Conservation (phyloP, 1,139 yeast species). For the Yamadazyma siamensis region DNA sequence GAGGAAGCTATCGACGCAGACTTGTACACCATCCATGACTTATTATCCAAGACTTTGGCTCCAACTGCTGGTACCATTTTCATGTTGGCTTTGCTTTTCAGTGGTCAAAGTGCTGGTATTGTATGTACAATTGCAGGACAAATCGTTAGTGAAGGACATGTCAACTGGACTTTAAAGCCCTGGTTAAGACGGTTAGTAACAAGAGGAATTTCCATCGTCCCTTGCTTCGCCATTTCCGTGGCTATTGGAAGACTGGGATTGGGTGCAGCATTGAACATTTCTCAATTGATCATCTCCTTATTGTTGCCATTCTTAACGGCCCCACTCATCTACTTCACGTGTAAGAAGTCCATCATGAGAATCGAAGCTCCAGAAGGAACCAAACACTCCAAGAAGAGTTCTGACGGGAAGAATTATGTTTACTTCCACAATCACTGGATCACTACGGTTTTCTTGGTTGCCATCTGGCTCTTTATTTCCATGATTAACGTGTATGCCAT, state of each 20-base stretch:
- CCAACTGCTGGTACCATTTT: conserved; percentile 71
- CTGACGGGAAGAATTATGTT: conserved; percentile 21
- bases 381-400: conserved; percentile 9
- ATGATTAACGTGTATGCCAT: conserved; percentile 68
- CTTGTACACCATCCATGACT: conserved; percentile 66
- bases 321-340: conserved; percentile 74
- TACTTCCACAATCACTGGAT: conserved; percentile 64
- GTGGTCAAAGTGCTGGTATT: conserved; percentile 82
- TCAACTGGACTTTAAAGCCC: conserved; percentile 69
- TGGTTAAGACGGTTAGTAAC: conserved; percentile 73
- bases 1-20: conserved; percentile 70
- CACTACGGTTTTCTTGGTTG: conserved; percentile 41
- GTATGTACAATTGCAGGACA: conserved; percentile 86
- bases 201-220: conserved; percentile 66
- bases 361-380: conserved; percentile 31
- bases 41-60: conserved; percentile 58
- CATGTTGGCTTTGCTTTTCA: conserved; percentile 69
- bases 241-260: conserved; percentile 66
- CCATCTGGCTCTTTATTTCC: conserved; percentile 64
- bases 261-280: conserved; percentile 61
- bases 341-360: conserved; percentile 59
- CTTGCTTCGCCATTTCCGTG: conserved; percentile 62
- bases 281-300: conserved; percentile 73
- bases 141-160: conserved; percentile 75
- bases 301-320: conserved; percentile 73